Base-by-base conservation (phyloP, 129 eudicot species). In the Helianthus annuus region DNA sequence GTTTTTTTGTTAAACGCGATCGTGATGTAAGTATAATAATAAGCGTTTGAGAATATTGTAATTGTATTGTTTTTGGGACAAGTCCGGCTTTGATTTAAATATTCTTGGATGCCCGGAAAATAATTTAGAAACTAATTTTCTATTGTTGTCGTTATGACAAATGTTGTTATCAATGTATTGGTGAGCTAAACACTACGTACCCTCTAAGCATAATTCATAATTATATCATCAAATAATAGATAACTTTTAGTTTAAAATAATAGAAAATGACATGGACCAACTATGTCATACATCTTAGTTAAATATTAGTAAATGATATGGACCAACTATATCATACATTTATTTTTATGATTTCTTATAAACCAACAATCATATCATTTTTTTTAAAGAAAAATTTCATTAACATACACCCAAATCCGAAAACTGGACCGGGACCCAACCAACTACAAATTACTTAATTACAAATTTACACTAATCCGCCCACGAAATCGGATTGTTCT, bases 171-270 rank as follows among this genome's bases (percentile, higher is more conserved):
- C 79, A 51, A 75, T 65, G 79, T 54, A 65, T 75, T 44, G 72
- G 79, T 66, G 68, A 55, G 19, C 79, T 65, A 75, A 75, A 65
- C 72, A 75, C 79, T 64, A 75, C 79, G 79, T 75, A 66, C 69
- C 59, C 79, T 75, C 66, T 70, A 66, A 75, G 73, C 79, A 22
- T 46, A 64, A 75, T 24, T 22, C 55, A 34, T 14, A 2, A 52
- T 39, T 22, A 58, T 27, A 45, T 71, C 68, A 13, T 12, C 13
- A 60, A 32, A 32, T 59, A 59, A 29, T 60, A 13, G 17, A 32
- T 24, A 58, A 7, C 13, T 13, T 32, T 60, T 60, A 5, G 14
- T 32, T 59, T 24, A 29, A 32, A 59, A 32, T 60, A 11, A 29
- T 60, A 32, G 36, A 60, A 60, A 32, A 16, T 34, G 45, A 60